Percentiles rank a stretch among this genome's conserved stretches.
These are phyloP conservation scores for Ophiostoma sp. DNA, from an alignment of 2,329 filamentous ascomycete species.

Conservation along the genomic window DNA sequence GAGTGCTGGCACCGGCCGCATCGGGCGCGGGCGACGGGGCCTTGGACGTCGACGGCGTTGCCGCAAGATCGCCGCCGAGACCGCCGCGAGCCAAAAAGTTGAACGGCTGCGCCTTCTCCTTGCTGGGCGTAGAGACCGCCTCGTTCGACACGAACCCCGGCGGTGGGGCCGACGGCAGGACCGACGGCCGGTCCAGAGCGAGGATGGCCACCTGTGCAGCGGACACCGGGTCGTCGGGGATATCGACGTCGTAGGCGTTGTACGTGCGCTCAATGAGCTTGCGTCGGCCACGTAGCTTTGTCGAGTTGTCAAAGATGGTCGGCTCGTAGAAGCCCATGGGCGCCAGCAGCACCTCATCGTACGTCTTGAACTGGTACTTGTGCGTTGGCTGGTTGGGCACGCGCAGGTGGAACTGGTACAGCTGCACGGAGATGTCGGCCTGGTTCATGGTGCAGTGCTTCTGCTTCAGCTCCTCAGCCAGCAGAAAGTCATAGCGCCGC, in stretches of 20 bases:
- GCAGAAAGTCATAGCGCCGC: slow-evolving; percentile 82
- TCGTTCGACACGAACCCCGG: slow-evolving; percentile 31
- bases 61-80: slow-evolving; percentile 52
- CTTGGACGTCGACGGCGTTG: slow-evolving; percentile 76
- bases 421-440: slow-evolving; percentile 79
- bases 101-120: slow-evolving; percentile 60
- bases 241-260: slow-evolving; percentile 84
- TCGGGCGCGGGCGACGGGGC: slow-evolving; percentile 85
- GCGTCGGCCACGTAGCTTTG: slow-evolving; percentile 72
- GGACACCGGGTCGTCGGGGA: slow-evolving; percentile 82
- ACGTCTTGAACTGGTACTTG: slow-evolving; percentile 94
- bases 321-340: slow-evolving; percentile 94
- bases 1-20: slow-evolving; percentile 57
- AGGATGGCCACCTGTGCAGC: slow-evolving; percentile 70
- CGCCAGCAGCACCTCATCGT: slow-evolving; percentile 91
- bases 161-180: slow-evolving; percentile 40
- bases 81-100: slow-evolving; percentile 57
- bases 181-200: slow-evolving; percentile 54
- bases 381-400: slow-evolving; percentile 81
- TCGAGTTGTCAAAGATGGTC: slow-evolving; percentile 72
- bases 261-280: slow-evolving; percentile 82
- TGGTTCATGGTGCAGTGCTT: slow-evolving; percentile 91
- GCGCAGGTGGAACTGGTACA: slow-evolving; percentile 84
- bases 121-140: slow-evolving; percentile 54
- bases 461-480: slow-evolving; percentile 93